Evolutionary conservation across 1,139 yeast genomes (phyloP), one percentile per base, ranked within the genome.

Genomic region (Nakaseomyces kungkrabaensis): DNA sequence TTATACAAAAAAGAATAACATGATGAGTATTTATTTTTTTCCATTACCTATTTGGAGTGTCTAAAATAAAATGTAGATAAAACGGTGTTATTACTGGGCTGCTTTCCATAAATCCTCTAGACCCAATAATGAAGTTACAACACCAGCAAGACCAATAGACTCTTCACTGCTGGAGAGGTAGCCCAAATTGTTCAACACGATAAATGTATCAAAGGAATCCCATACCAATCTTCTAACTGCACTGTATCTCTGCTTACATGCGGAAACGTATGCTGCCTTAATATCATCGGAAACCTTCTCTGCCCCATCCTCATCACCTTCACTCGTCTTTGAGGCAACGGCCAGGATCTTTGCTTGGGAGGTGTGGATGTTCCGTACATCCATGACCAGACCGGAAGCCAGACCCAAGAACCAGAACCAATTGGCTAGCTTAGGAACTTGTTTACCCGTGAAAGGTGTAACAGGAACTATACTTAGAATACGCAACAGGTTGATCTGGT

Each of bases 331-430:
- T 38, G 24, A 29, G 31, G 36, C n/a, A 56, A 51, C 51, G 59
- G 49, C 57, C 49, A 48, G 55, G 61, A 53, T 62, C 55, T 60
- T 45, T 7, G 60, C 56, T 37, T 66, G 60, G 34, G 75, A 68
- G 29, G 68, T 62, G 49, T 72, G 69, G 53, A 71, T 58, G 53
- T 69, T 71, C 66, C 86, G 75, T 47, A 75, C 63, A 45, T 83
- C 81, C 34, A 57, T 77, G 50, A 77, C 65, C 45, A 85, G 66
- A 49, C 86, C 85, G 48, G 84, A 79, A 47, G 78, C 60, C 57
- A 90, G 72, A 9, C 88, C 94, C 47, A 81, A 60, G 51, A 85
- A 74, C 97, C 97, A 90, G 73, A 81, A 82, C 68, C 83, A 76
- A 56, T 82, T 77, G 41, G 74, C 69, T 53, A 65, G 65, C 45